These are phyloP conservation scores for Scedosporium apiospermum DNA, from an alignment of 2,329 filamentous ascomycete genomes.

Conservation along the genomic window DNA sequence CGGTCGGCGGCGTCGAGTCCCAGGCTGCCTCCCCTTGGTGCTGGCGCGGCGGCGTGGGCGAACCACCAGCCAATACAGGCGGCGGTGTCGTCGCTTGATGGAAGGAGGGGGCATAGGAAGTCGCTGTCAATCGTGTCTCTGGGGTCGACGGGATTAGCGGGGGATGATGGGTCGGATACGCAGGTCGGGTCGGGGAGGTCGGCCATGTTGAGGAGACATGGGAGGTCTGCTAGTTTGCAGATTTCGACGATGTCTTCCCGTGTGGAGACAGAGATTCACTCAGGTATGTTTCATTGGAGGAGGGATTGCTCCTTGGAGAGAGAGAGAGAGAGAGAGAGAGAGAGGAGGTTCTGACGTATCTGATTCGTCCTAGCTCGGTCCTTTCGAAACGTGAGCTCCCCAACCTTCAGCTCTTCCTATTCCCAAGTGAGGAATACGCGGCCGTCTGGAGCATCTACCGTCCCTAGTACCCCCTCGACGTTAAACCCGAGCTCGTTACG, in stretches of 20 bases:
- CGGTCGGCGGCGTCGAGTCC: slow-evolving; percentile 47
- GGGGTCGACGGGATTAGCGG: slow-evolving; percentile 41
- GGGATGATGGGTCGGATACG: slow-evolving; percentile 31
- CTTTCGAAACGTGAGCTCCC: slow-evolving; percentile 36
- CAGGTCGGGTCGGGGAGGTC: not conserved
- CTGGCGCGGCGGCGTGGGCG: not conserved
- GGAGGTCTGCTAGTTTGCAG: slow-evolving; percentile 72
- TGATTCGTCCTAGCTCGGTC: slow-evolving; percentile 22
- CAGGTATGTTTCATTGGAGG: slow-evolving; percentile 24
- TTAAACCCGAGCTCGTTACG: slow-evolving; percentile 28
- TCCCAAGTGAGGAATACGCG: slow-evolving; percentile 30
- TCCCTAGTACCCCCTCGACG: slow-evolving; percentile 33
- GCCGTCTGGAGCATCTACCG: slow-evolving; percentile 30
- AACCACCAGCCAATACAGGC: slow-evolving; percentile 3
- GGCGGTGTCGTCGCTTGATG: slow-evolving; percentile 13
- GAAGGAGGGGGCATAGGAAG: slow-evolving; percentile 44
- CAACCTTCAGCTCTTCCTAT: slow-evolving; percentile 41
- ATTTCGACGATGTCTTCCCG: slow-evolving; percentile 33
- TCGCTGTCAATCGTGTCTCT: slow-evolving; percentile 79
- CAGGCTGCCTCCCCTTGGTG: not conserved
- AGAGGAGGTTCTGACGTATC: not conserved
- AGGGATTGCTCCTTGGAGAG: slow-evolving; percentile 27
- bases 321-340: not conserved
- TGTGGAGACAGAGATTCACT: slow-evolving; percentile 32
- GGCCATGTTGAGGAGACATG: slow-evolving; percentile 43